Percentiles rank a stretch among this genome's conserved stretches.
Conservation (phyloP, 176 grass and related monocot species). For the Musa schizocarpa region DNA sequence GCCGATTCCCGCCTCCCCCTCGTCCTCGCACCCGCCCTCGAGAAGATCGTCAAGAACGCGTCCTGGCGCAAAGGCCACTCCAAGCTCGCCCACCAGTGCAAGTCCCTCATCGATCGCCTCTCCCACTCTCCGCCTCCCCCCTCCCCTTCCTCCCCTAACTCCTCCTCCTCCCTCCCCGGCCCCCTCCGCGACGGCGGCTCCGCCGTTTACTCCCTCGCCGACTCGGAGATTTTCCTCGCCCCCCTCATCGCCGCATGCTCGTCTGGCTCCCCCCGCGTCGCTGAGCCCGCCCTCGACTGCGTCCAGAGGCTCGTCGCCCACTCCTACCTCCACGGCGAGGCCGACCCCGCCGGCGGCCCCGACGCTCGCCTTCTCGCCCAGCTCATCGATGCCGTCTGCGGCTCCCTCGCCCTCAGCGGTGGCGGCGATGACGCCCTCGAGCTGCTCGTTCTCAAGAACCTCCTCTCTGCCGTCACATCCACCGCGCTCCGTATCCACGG, state of each 20-base stretch:
- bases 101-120: conserved; percentile 79
- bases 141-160: conserved; percentile 43
- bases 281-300: conserved; percentile 64
- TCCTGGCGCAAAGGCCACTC: conserved; percentile 97
- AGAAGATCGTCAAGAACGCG: conserved; percentile 91
- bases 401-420: conserved; percentile 28
- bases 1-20: conserved; percentile 61
- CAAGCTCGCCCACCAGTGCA: conserved; percentile 95
- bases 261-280: conserved; percentile 65
- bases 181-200: conserved; percentile 40
- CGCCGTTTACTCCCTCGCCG: conserved; percentile 47
- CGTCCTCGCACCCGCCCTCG: conserved; percentile 65
- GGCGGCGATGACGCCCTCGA: conserved; percentile 50
- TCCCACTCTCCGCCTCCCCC: conserved; percentile 29
- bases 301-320: conserved; percentile 85
- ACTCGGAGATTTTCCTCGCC: conserved; percentile 69
- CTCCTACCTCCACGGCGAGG: conserved; percentile 93
- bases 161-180: conserved; percentile 67
- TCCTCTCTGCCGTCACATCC: conserved; percentile 93
- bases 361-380: conserved; percentile 60
- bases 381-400: conserved; percentile 72
- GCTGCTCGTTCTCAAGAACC: conserved; percentile 86
- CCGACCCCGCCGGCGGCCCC: conserved; percentile 55
- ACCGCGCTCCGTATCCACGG: conserved; percentile 79
- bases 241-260: conserved; percentile 54